These are phyloP conservation scores for Lagenaria siceraria DNA, from an alignment of 306 rosid genomes.

Conservation along the genomic window DNA sequence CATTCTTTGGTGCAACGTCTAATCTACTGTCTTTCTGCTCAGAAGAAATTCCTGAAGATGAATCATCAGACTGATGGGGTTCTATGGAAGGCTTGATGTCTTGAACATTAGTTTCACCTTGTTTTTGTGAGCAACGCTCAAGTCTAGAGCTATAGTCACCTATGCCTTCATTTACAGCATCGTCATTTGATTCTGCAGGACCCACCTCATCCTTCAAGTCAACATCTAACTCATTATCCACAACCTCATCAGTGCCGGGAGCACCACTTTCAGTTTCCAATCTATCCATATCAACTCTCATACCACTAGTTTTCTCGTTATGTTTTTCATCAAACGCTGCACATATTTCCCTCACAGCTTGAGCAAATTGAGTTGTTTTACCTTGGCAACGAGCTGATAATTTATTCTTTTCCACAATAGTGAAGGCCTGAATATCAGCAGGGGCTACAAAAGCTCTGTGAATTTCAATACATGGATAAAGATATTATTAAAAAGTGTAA, in stretches of 20 bases:
- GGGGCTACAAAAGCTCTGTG: constrained; percentile 96
- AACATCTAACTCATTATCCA: constrained; percentile 24
- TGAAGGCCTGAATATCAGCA: constrained; percentile 73
- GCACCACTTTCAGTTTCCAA: constrained; percentile 50
- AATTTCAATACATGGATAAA: neutral
- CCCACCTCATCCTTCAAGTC: constrained; percentile 38
- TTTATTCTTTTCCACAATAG: constrained; percentile 55
- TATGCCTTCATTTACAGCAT: constrained; percentile 15
- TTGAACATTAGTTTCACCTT: constrained; percentile 32
- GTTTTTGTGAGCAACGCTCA: constrained; percentile 44
- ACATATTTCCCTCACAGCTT: constrained; percentile 89
- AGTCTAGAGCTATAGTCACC: constrained; percentile 36
- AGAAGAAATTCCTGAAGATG: constrained; percentile 34
- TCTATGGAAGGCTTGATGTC: constrained; percentile 32
- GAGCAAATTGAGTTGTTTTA: constrained; percentile 63
- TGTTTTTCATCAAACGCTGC: constrained; percentile 68
- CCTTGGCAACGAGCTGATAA: constrained; percentile 60
- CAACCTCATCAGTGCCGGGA: constrained; percentile 41
- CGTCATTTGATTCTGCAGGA: constrained; percentile 23
- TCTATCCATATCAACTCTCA: constrained; percentile 46
- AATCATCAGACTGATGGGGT: constrained; percentile 26
- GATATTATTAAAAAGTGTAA: neutral
- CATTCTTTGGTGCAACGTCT: constrained; percentile 23
- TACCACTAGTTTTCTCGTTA: constrained; percentile 44
- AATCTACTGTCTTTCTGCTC: constrained; percentile 29